Evolutionary conservation across 768 basidiomycete species (phyloP), one percentile per base, ranked within the genome.

Genomic region (Mycena venus): DNA sequence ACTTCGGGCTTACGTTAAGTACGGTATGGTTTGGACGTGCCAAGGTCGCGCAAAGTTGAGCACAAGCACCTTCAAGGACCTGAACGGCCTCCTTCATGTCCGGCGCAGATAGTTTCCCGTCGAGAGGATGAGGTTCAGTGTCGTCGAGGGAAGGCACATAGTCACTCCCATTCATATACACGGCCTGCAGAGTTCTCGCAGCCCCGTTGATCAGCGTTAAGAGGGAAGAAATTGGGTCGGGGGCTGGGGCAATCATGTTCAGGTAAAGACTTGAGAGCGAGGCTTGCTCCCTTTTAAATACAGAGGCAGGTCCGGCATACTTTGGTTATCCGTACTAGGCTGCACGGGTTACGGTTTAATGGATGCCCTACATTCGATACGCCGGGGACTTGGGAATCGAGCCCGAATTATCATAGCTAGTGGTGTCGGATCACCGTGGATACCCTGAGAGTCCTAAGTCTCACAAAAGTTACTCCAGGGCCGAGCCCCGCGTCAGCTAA

Each of bases 21-120:
- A 82, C 40, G 0, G 76, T 78, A 63, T 80, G 78, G 49, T 65
- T 75, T 7, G 82, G 82, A 29, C 78, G 76, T 1, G 80, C 78
- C 21, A 80, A 72, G 23, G 76, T 79, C 21, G 80, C 76, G 15
- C 70, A 75, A 7, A 82, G 69, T 60, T 82, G 82, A 0, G 80
- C 79, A 55, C 79, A 82, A 31, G 82, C 82, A 31, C 78, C 82
- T 61, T 81, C 79, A 23, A 82, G 72, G 19, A 77, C 61, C 55
- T 80, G 80, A n/a, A 80, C 70, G 3, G 82, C 80, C 38, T 80
- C 70, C 68, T 71, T 75, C 72, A 79, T 29, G 25, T 75, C 70
- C 17, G 77, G 75, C 0, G 75, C 23, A 2, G 64, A 77, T 19
- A 77, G 23, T 17, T 69, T 55, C 12, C 70, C 64, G 67, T 82